phyloP scores from a whole-genome alignment of 306 rosid genomes.

The Elaeagnus macrophylla region DNA sequence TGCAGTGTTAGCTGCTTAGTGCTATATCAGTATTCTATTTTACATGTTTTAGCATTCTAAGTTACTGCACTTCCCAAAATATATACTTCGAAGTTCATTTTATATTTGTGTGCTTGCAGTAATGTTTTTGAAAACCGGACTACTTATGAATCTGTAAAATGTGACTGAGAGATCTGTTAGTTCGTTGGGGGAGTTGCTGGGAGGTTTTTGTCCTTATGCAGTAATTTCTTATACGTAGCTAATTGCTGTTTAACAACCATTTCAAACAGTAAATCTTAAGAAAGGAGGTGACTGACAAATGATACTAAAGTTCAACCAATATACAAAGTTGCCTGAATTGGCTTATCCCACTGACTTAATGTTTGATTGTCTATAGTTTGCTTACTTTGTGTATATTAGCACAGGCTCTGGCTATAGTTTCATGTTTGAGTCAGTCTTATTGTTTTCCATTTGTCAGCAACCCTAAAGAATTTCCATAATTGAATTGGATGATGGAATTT shows the following conservation, averaged over 20 bases:
- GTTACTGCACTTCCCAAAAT: too few relatives aligned
- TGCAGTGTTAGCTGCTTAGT: too few relatives aligned
- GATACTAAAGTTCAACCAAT: neutral
- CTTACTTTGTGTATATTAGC: neutral
- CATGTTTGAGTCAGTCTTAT: neutral
- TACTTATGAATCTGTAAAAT: neutral
- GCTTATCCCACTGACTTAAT: neutral
- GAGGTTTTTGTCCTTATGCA: neutral
- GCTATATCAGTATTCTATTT: too few relatives aligned
- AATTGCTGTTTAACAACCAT: too few relatives aligned
- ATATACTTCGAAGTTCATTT: too few relatives aligned
- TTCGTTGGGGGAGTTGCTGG: neutral
- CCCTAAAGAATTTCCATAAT: neutral
- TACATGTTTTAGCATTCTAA: too few relatives aligned
- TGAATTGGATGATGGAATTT: neutral
- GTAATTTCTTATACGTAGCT: too few relatives aligned
- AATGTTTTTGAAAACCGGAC: neutral
- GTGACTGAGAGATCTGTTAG: neutral
- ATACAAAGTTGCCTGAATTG: neutral
- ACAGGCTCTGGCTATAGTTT: neutral
- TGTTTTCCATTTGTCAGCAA: neutral
- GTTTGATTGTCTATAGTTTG: neutral
- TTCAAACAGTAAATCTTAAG: too few relatives aligned
- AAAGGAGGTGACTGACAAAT: neutral
- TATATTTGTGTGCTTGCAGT: neutral